Conservation (phyloP, 371 early-diverging fungal species). For the Phascolomyces articulosus region DNA sequence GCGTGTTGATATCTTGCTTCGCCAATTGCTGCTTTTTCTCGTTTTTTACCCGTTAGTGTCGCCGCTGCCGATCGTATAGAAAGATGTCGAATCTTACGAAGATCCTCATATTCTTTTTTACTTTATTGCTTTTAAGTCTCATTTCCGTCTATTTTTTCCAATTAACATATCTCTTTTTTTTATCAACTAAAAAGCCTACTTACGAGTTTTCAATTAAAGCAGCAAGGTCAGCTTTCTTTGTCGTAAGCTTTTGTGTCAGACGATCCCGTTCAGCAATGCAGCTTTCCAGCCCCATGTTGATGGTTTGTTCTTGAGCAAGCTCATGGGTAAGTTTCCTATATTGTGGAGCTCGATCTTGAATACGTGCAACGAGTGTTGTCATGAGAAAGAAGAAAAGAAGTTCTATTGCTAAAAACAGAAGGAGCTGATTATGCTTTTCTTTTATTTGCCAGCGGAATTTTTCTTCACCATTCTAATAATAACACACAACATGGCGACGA, state of each 20-base stretch:
- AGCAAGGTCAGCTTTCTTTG: constrained; percentile 16
- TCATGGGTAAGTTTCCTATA: constrained; percentile 15
- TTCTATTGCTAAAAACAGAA: not conserved
- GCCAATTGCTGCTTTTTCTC: constrained; percentile 33
- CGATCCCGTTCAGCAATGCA: constrained; percentile 14
- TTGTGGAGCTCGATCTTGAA: constrained; percentile 15
- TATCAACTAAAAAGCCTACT: not conserved
- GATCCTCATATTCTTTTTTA: constrained; percentile 40
- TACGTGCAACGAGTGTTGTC: constrained; percentile 12
- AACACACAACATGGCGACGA: not conserved
- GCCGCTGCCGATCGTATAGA: constrained; percentile 44
- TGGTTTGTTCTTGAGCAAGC: constrained; percentile 12
- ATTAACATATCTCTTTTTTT: too few species aligned
- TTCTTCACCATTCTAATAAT: not conserved
- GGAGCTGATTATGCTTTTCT: constrained; percentile 2
- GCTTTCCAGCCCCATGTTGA: constrained; percentile 14
- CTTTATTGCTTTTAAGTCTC: constrained; percentile 5
- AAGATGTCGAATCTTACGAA: constrained; percentile 40
- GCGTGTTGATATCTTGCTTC: constrained; percentile 44
- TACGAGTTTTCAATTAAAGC: constrained; percentile 18
- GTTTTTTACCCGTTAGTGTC: constrained; percentile 43
- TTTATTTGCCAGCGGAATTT: not conserved
- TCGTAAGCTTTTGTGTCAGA: constrained; percentile 9
- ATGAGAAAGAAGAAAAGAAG: not conserved
- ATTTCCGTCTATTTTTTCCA: too few species aligned